Conservation (phyloP, 257 asterid species). For the Solanum pinnatisectum region DNA sequence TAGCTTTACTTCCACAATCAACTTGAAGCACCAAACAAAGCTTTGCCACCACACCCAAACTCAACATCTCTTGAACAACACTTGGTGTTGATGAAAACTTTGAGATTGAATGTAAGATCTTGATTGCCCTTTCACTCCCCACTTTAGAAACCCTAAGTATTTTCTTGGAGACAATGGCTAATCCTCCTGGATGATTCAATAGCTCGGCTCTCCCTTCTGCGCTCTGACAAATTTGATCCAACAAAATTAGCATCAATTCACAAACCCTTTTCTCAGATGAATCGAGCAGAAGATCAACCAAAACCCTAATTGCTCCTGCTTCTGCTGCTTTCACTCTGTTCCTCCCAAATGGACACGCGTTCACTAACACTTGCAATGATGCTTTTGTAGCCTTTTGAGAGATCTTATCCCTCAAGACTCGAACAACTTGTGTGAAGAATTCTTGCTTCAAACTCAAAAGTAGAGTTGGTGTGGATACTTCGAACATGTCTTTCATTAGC, state of each 20-base stretch:
- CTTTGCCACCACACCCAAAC: conserved; percentile 62
- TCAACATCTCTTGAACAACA: conserved; percentile 60
- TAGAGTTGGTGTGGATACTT: conserved; percentile 27
- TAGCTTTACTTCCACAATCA: conserved; percentile 50
- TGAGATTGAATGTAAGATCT: conserved; percentile 48
- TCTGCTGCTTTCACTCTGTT: conserved; percentile 58
- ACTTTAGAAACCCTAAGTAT: conserved; percentile 63
- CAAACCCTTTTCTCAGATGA: conserved; percentile 25
- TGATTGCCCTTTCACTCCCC: conserved; percentile 57
- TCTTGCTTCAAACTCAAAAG: conserved; percentile 9
- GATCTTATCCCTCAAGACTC: conserved; percentile 28
- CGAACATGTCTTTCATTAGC: conserved; percentile 35
- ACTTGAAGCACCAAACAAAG: conserved; percentile 55
- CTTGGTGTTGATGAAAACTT: conserved; percentile 37
- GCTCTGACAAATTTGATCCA: conserved; percentile 63
- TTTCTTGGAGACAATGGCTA: conserved; percentile 75
- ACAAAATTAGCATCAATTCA: conserved; percentile 35
- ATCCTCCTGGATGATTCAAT: conserved; percentile 59
- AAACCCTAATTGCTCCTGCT: conserved; percentile 22
- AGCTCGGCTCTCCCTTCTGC: conserved; percentile 83
- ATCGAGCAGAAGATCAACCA: conserved; percentile 49
- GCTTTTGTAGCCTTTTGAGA: conserved; percentile 39
- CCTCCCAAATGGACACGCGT: conserved; percentile 39
- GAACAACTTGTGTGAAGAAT: conserved; percentile 36
- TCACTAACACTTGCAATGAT: conserved; percentile 31